A percentile compares a stretch with the other conserved stretches of the same genome.
phyloP scores from a whole-genome alignment of 2,329 filamentous ascomycete species.

The Annulohypoxylon truncatum region DNA sequence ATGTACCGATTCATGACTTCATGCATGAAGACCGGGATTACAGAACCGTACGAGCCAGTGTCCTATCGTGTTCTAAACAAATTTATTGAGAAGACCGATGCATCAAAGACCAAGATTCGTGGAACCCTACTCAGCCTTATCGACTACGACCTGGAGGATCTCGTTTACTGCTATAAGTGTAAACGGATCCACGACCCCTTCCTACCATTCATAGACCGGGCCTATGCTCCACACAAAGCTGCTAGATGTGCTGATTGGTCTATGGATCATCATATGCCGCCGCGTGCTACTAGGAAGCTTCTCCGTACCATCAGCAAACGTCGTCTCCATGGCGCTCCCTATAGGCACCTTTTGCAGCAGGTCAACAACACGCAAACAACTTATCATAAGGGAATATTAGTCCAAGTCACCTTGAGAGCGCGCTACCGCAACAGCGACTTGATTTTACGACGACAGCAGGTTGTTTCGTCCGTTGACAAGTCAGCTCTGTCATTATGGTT shows the following conservation, averaged over 20 bases:
- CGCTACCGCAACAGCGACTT: conserved; percentile 39
- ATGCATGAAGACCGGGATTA: conserved; percentile 1
- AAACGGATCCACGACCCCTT: conserved; percentile 43
- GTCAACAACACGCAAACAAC: conserved; percentile 43
- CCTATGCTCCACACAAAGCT: conserved; percentile 38
- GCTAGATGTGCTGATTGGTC: conserved; percentile 38
- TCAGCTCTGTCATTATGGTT: conserved; percentile 37
- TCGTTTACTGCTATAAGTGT: conserved; percentile 46
- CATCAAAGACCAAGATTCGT: conserved; percentile 34
- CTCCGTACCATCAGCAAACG: conserved; percentile 43
- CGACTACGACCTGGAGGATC: conserved; percentile 41
- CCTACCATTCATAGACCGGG: conserved; percentile 37
- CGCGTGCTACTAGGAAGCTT: conserved; percentile 42
- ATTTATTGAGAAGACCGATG: conserved; percentile 32
- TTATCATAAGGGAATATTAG: conserved; percentile 39
- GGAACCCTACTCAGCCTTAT: conserved; percentile 40
- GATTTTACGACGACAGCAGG: conserved; percentile 40
- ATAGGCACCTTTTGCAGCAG: conserved; percentile 40
- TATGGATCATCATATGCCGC: conserved; percentile 44
- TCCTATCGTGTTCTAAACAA: conserved; percentile 31
- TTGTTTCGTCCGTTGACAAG: conserved; percentile 43
- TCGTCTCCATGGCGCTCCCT: conserved; percentile 36
- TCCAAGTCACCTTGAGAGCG: conserved; percentile 38
- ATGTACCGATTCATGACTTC: conserved; percentile 38
- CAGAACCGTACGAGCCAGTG: conserved; percentile 7